A percentile compares a stretch with the other conserved stretches of the same genome.
Evolutionary conservation across 768 basidiomycete species (phyloP).

Genomic region (Rossbeevera mucosa): DNA sequence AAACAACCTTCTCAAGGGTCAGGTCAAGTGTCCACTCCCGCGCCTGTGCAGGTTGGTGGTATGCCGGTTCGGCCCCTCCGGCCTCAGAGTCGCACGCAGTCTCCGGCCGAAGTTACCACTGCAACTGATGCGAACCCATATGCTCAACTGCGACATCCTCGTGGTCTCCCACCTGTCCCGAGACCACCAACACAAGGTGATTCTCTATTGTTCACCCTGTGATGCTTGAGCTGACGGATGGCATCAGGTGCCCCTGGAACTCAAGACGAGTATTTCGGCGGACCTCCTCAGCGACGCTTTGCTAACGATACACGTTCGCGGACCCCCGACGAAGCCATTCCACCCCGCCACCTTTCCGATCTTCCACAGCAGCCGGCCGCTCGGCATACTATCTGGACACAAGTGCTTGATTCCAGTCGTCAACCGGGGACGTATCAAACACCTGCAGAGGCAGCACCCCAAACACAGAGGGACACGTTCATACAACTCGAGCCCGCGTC

Average conservation of each 20-base stretch:
- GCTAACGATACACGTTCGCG: conserved; percentile 53
- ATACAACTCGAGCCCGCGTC: conserved; percentile 71
- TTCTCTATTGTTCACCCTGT: conserved; percentile 17
- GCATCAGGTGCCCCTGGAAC: conserved; percentile 29
- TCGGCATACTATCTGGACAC: conserved; percentile 81
- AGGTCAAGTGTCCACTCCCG: conserved; percentile 15
- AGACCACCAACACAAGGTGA: conserved; percentile 41
- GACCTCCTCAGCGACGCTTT: conserved; percentile 41
- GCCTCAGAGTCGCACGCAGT: conserved; percentile 29
- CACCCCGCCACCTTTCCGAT: conserved; percentile 53
- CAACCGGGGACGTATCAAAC: conserved; percentile 38
- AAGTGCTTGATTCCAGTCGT: conserved; percentile 71
- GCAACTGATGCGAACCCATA: conserved; percentile 35
- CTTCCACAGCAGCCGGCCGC: conserved; percentile 44
- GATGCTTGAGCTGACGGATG: conserved; percentile 5
- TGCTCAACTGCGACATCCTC: conserved; percentile 51
- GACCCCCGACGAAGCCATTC: conserved; percentile 54
- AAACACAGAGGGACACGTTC: conserved; percentile 46
- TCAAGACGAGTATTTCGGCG: conserved; percentile 43
- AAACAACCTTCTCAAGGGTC: conserved; percentile 31
- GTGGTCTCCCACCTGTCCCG: conserved; percentile 65
- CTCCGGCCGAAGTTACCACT: conserved; percentile 26
- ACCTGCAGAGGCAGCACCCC: conserved; percentile 34
- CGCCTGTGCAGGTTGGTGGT: conserved; percentile 16
- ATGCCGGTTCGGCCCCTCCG: conserved; percentile 27